These are phyloP conservation scores for Cicer judaicum DNA, from an alignment of 306 rosid genomes.

Conservation along the genomic window DNA sequence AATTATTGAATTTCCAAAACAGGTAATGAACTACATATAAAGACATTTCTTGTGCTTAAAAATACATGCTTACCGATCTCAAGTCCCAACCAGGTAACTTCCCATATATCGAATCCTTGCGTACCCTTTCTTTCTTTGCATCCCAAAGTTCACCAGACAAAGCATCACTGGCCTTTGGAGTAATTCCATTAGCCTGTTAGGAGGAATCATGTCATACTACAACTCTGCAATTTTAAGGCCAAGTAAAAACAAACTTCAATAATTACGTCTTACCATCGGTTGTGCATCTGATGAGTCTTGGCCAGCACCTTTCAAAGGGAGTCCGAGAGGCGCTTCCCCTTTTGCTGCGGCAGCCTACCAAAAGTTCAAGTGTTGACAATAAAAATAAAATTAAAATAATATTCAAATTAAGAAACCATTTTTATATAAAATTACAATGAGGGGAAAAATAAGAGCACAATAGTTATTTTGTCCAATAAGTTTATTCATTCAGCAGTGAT, in stretches of 20 bases:
- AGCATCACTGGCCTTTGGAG: constrained; percentile 92
- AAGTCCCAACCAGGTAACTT: constrained; percentile 89
- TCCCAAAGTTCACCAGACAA: constrained; percentile 98
- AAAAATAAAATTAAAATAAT: constrained; percentile 4
- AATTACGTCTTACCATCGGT: constrained; percentile 57
- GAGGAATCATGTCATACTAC: constrained; percentile 37
- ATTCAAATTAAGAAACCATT: constrained; percentile 20
- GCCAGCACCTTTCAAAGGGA: constrained; percentile 96
- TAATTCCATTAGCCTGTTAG: constrained; percentile 76
- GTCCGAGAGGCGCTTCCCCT: constrained; percentile 99
- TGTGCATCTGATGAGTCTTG: constrained; percentile 93
- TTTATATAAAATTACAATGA: constrained; percentile 1
- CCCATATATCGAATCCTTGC: constrained; percentile 75
- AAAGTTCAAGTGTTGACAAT: constrained; percentile 42
- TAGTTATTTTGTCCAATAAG: constrained; percentile 17
- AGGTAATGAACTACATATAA: constrained; percentile 10
- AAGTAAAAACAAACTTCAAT: constrained; percentile 35
- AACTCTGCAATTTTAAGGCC: constrained; percentile 27
- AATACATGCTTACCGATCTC: constrained; percentile 76
- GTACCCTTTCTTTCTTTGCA: constrained; percentile 87
- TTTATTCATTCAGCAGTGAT: constrained; percentile 11
- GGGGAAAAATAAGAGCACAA: background rate
- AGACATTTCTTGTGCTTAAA: constrained; percentile 17
- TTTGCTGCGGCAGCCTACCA: constrained; percentile 98
- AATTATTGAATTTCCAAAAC: constrained; percentile 30